phyloP scores from a whole-genome alignment of 202 grass and related monocot genomes.

The Zizania palustris region DNA sequence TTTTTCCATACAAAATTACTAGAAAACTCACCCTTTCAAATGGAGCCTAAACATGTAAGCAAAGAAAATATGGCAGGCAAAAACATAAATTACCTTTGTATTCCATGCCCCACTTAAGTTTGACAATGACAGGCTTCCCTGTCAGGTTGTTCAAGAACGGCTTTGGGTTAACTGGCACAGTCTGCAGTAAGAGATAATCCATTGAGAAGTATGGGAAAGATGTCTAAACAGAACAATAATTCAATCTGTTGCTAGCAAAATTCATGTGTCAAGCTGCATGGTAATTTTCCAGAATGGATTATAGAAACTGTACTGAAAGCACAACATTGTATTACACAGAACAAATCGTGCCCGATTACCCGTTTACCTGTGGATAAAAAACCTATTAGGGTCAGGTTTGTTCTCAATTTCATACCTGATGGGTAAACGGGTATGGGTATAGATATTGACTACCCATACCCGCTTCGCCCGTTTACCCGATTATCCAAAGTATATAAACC shows the following conservation, averaged over 20 bases:
- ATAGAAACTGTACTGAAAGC: not conserved
- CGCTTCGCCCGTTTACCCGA: no score
- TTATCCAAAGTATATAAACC: no score
- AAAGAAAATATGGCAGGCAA: not conserved
- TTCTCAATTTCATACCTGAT: no score
- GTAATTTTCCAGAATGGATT: not conserved
- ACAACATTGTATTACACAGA: not conserved
- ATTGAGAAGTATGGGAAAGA: not conserved
- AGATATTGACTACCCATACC: no score
- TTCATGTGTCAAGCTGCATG: not conserved
- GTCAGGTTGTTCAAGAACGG: conserved; percentile 97
- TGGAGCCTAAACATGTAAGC: not conserved
- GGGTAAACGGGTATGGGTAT: no score
- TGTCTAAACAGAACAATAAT: not conserved
- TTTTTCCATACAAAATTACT: no score
- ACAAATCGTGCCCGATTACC: no score
- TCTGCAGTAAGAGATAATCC: conserved; percentile 42
- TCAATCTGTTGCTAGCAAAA: not conserved
- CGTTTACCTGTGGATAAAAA: no score
- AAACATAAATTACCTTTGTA: conserved; percentile 77
- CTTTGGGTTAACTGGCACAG: conserved; percentile 94
- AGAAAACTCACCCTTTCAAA: not conserved
- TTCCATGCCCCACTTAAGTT: conserved; percentile 99
- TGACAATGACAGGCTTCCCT: conserved; percentile 88
- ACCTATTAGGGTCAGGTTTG: no score